phyloP scores from a whole-genome alignment of 2,329 filamentous ascomycete genomes.

The Sporothrix protearum region DNA sequence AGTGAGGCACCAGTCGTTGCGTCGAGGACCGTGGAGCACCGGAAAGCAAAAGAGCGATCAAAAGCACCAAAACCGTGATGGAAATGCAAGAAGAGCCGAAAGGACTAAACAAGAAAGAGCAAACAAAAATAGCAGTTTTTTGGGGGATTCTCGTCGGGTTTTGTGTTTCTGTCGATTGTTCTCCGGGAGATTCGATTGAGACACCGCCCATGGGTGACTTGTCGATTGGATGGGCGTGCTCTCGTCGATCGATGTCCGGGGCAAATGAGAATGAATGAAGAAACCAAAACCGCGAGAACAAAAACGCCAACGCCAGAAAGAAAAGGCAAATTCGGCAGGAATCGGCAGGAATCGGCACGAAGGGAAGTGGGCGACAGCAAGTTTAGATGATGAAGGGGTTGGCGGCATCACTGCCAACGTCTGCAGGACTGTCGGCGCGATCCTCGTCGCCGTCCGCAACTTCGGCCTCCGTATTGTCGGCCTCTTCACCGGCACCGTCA shows the following conservation, averaged over 20 bases:
- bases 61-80: background rate
- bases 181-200: background rate
- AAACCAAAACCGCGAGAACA: background rate
- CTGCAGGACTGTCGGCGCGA: background rate
- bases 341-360: no score
- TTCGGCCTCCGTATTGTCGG: background rate
- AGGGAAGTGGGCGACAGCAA: background rate
- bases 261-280: background rate
- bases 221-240: background rate
- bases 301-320: background rate
- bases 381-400: background rate
- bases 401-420: background rate
- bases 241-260: background rate
- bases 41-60: background rate
- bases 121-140: background rate
- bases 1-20: background rate
- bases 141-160: background rate
- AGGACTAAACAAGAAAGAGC: background rate
- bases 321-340: background rate
- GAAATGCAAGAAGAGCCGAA: background rate
- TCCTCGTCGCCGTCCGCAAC: background rate
- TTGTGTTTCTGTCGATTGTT: background rate
- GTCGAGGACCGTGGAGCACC: background rate
- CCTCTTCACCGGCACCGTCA: no score
- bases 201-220: background rate